Evolutionary conservation across 129 eudicot species (phyloP), one percentile per base, ranked within the genome.

Genomic region (Oenanthe sinensis): DNA sequence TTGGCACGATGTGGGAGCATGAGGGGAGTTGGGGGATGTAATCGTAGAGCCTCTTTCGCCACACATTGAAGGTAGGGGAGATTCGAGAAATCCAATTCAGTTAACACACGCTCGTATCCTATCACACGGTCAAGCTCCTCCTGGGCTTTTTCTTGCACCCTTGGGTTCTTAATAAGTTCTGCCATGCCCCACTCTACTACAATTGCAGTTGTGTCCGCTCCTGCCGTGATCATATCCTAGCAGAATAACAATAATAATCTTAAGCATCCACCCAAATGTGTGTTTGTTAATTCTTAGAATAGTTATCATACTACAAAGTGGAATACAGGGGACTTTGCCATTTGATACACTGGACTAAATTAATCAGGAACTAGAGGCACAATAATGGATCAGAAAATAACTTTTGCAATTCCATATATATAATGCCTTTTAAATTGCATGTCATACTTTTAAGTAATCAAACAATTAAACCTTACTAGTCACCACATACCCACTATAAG

Each of bases 11-110:
- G 76, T 36, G 76, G 76, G 76, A 72, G 76, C 76, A 72, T 72
- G 33, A 72, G 76, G 20, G 76, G 76, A 42, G 76, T 72, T 72
- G 76, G 76, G 50, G 76, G 76, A 72, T 72, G 76, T 42, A 72
- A 26, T 10, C 76, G 76, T 20, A 72, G 36, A 20, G 76, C 76
- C 76, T 72, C 76, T 42, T 72, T 72, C 19, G 76, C 76, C 19
- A 72, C 76, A 42, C 49, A 72, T 20, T 72, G 76, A 42, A 72
- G 76, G 50, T 72, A 72, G 15, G 76, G 76, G 76, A 72, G 76
- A 22, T 43, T 72, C 19, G 76, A 72, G 19, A 72, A 72, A 45
- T 72, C 76, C 52, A 42, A n/a, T 43, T 72, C 76, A 40, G 76
- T 42, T 43, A 72, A 72, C 4, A 72, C 50, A 72, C 76, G 76